Evolutionary conservation across 176 grass and related monocot species (phyloP).

Genomic region (Oryza glumipatula): DNA sequence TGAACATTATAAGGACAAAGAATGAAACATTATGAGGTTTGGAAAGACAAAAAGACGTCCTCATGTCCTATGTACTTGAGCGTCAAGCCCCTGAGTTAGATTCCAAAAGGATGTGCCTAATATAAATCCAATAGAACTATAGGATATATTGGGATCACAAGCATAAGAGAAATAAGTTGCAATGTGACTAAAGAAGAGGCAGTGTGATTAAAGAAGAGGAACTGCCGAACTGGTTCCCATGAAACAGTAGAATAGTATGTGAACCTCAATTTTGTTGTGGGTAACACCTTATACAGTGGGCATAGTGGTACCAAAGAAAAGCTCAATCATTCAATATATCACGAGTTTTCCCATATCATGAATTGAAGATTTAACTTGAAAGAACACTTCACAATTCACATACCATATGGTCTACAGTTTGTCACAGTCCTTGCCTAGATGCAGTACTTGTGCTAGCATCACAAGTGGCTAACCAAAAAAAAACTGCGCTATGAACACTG

Average conservation of each 20-base stretch:
- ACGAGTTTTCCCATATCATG: constrained; percentile 6
- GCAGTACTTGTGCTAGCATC: neutral
- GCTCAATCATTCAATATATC: neutral
- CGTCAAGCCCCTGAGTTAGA: neutral
- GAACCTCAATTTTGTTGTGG: neutral
- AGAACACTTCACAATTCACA: constrained; percentile 22
- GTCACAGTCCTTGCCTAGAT: neutral
- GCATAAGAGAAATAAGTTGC: neutral
- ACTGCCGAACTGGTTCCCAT: neutral
- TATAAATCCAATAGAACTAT: neutral
- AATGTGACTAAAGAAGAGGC: neutral
- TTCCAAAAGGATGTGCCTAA: neutral
- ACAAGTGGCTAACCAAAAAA: constrained; percentile 22
- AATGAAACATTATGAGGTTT: neutral
- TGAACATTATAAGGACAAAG: neutral
- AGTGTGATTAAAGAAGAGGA: neutral
- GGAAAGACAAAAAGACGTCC: neutral
- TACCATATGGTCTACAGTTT: constrained; percentile 18
- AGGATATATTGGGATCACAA: neutral
- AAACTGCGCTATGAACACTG: neutral
- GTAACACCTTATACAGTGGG: neutral
- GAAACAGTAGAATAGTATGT: neutral
- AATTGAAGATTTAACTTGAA: constrained; percentile 17
- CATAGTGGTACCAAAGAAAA: constrained; percentile 8
- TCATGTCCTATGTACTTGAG: neutral